phyloP scores from a whole-genome alignment of 2,329 filamentous ascomycete species.

The Paramyrothecium roridum region DNA sequence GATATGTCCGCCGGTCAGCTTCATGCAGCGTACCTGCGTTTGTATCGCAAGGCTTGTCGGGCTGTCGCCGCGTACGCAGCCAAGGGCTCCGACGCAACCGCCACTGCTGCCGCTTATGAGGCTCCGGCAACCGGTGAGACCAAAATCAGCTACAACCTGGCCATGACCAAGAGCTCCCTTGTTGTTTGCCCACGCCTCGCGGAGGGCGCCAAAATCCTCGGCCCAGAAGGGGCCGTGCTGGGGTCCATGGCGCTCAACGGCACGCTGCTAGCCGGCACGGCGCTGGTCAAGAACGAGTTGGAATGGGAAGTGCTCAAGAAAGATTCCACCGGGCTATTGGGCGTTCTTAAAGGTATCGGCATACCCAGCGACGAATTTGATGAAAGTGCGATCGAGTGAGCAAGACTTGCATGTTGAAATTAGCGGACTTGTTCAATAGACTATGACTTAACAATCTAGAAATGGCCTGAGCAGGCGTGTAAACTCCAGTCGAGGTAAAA shows the following conservation, averaged over 20 bases:
- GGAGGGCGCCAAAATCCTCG: slow-evolving; percentile 40
- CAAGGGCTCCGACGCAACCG: not conserved
- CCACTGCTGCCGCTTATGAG: slow-evolving; percentile 9
- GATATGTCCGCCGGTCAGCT: slow-evolving; percentile 32
- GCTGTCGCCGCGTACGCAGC: slow-evolving; percentile 26
- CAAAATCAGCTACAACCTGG: slow-evolving; percentile 62
- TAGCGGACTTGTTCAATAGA: too few species aligned
- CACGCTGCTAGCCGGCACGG: slow-evolving; percentile 61
- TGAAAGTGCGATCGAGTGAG: not conserved
- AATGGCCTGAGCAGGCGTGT: too few species aligned
- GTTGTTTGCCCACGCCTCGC: slow-evolving; percentile 52
- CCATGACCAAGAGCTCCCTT: slow-evolving; percentile 51
- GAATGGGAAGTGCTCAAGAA: slow-evolving; percentile 54
- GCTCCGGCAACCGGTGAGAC: slow-evolving; percentile 35
- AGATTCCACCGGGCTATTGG: slow-evolving; percentile 20
- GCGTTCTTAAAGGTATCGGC: slow-evolving; percentile 25
- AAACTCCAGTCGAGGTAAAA: not conserved
- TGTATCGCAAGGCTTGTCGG: slow-evolving; percentile 43
- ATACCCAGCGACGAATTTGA: slow-evolving; percentile 14
- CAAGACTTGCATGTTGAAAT: too few species aligned
- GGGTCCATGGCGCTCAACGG: slow-evolving; percentile 55
- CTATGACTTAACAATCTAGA: too few species aligned
- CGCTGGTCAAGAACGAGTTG: slow-evolving; percentile 55
- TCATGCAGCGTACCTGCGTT: slow-evolving; percentile 38
- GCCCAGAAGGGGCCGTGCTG: slow-evolving; percentile 24